Base-by-base conservation (phyloP, 495 filamentous ascomycete species). In the Lophium mytilinum region DNA sequence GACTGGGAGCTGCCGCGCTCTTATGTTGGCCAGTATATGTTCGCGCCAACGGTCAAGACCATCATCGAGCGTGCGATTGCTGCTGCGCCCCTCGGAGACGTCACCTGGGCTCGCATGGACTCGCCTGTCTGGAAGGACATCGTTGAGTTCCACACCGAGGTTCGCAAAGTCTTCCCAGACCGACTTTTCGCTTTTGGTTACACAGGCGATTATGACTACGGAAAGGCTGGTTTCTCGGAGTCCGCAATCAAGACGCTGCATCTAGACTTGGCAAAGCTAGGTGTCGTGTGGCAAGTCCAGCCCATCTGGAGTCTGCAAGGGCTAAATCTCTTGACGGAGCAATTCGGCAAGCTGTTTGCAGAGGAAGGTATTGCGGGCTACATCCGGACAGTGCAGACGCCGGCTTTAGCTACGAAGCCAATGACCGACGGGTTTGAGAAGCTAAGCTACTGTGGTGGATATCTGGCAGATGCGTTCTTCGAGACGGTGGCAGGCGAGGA, bases 41-140 rank as follows among this genome's bases (percentile, higher is more conserved):
- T 58, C 54, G 51, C 58, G 34, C 56, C 63, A 1, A 55, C 35
- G 15, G 63, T 65, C 34, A 53, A 57, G n/a, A 55, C 59, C 1
- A 37, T 62, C 10, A 55, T 65, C 12, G 63, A 65, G 18, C 59
- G 63, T 4, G 63, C 63, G 1, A 10, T 65, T 35, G 53, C 53
- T 17, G 63, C 63, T 9, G 63, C 63, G 39, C 63, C 63, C 19
- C 60, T 65, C 14, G 63, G 63, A 19, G 63, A 65, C 19, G 58
- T 65, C 8, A 65, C 63, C 1, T 65, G 63, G 63, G 63, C 63
- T 7, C 33, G 63, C 24, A 65, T 65, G 63, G 63, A 65, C 39
- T 46, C 58, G 17, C 63, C 62, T 4, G 52, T 56, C 19, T 61
- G 58, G 62, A 45, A 49, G 30, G 62, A 62, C 17, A 43, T 55